Percentiles rank a stretch among this genome's conserved stretches.
These are phyloP conservation scores for Citrullus mucosospermus DNA, from an alignment of 306 rosid species.

Conservation along the genomic window DNA sequence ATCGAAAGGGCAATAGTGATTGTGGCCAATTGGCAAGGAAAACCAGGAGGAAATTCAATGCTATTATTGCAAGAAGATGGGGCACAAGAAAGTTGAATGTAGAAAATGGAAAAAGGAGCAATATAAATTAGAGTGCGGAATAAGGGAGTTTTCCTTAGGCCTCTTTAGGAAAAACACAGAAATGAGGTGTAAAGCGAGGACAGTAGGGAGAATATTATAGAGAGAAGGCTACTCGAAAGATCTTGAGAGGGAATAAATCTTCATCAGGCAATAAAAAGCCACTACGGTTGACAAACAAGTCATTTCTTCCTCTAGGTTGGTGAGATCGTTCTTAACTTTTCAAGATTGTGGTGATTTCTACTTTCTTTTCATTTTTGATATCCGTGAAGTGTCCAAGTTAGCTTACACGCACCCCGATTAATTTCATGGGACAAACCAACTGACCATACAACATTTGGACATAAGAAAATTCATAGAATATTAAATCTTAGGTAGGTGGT, in stretches of 20 bases:
- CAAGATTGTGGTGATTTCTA: not conserved
- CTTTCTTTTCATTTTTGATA: no score
- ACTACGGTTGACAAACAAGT: not conserved
- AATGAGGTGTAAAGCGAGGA: not conserved
- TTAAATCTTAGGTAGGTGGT: no score
- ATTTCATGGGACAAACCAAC: no score
- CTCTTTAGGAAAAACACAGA: not conserved
- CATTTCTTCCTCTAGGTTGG: not conserved
- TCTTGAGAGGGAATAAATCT: not conserved
- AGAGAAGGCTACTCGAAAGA: not conserved
- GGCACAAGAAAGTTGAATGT: not conserved
- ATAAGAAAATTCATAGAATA: no score
- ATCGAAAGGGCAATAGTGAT: not conserved
- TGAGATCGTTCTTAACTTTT: not conserved
- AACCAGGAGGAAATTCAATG: not conserved
- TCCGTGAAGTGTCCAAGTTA: no score
- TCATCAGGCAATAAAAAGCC: not conserved
- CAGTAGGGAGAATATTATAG: no score
- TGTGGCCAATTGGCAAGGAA: not conserved
- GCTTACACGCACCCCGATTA: no score
- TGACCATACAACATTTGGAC: no score
- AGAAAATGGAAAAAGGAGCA: not conserved
- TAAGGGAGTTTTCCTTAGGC: not conserved
- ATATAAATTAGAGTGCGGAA: not conserved
- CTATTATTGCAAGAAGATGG: not conserved